Conservation (phyloP, 306 rosid species). For the Notholithocarpus densiflorus region DNA sequence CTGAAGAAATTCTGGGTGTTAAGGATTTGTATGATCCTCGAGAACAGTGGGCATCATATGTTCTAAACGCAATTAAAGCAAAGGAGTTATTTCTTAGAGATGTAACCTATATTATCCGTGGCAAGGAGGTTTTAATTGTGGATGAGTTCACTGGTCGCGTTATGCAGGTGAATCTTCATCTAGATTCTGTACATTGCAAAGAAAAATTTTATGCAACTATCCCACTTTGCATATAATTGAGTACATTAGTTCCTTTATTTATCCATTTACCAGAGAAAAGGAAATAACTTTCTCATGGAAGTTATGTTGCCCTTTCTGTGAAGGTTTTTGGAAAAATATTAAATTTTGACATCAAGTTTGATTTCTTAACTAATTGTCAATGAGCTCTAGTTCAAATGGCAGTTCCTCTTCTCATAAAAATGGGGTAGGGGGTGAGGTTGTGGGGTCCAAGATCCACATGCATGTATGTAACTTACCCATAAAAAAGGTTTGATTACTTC, state of each 20-base stretch:
- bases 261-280: not conserved
- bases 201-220: not conserved
- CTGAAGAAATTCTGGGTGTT: slow-evolving; percentile 87
- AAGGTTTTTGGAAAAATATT: not conserved
- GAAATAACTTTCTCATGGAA: not conserved
- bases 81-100: slow-evolving; percentile 94
- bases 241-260: not conserved
- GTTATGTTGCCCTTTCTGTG: not conserved
- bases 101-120: slow-evolving; percentile 89
- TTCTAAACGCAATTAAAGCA: slow-evolving; percentile 91
- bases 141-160: slow-evolving; percentile 99
- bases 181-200: not conserved
- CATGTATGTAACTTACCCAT: too few species aligned
- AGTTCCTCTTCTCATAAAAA: too few species aligned
- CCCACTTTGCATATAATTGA: not conserved
- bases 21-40: slow-evolving; percentile 94
- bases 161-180: slow-evolving; percentile 69
- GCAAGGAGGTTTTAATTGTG: slow-evolving; percentile 87
- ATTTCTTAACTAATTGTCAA: not conserved
- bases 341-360: not conserved
- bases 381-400: too few species aligned
- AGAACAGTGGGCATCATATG: slow-evolving; percentile 96
- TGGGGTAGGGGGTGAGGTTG: too few species aligned
- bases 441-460: too few species aligned
- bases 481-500: not conserved